These are phyloP conservation scores for Paspalum notatum DNA, from an alignment of 176 grass and related monocot species.

Conservation along the genomic window DNA sequence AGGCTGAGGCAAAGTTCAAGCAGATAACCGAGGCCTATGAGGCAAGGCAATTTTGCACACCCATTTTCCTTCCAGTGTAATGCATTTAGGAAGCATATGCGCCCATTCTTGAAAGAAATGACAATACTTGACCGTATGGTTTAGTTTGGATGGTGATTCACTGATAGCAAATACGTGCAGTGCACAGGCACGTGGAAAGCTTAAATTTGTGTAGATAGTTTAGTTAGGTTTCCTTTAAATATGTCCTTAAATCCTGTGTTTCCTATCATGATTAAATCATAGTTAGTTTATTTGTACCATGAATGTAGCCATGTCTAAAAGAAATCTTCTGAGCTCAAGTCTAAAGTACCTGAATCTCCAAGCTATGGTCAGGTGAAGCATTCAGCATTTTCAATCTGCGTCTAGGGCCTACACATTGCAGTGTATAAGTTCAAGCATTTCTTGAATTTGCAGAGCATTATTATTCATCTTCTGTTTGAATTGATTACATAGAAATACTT, in stretches of 20 bases:
- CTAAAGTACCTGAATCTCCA: not conserved
- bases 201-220: not conserved
- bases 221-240: not conserved
- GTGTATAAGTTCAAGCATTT: not conserved
- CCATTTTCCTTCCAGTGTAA: not conserved
- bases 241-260: too few species aligned
- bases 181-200: not conserved
- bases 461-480: not conserved
- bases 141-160: not conserved
- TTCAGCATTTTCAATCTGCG: not conserved
- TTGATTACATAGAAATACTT: not conserved
- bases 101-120: not conserved
- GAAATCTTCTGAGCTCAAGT: not conserved
- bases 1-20: conserved; percentile 77
- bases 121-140: conserved; percentile 11
- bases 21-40: conserved; percentile 81
- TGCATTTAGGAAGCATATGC: not conserved
- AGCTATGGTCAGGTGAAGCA: not conserved
- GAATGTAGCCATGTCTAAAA: not conserved
- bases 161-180: not conserved
- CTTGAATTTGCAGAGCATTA: not conserved
- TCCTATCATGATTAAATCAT: too few species aligned
- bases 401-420: not conserved
- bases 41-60: conserved; percentile 40
- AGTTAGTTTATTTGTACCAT: not conserved